A percentile compares a stretch with the other conserved stretches of the same genome.
These are phyloP conservation scores for Deinandra increscens DNA, from an alignment of 129 eudicot genomes.

Conservation along the genomic window DNA sequence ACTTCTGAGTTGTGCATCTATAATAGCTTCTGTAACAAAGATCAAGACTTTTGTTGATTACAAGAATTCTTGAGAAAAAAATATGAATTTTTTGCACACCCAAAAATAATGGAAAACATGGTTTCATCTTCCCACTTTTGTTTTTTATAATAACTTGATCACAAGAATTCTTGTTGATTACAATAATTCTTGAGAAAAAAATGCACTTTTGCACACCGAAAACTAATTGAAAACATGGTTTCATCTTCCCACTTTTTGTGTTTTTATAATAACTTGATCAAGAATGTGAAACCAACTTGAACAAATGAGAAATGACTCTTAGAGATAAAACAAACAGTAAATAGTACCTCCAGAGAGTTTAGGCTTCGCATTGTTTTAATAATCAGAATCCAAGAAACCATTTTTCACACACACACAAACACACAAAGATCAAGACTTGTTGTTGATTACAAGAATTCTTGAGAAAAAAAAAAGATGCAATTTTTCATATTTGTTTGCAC, in stretches of 20 bases:
- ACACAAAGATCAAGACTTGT: too few species aligned
- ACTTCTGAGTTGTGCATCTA: slow-evolving; percentile 89
- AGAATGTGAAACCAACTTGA: slow-evolving; percentile 27
- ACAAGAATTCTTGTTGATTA: slow-evolving; percentile 7
- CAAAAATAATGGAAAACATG: slow-evolving; percentile 17
- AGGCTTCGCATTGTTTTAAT: slow-evolving; percentile 12
- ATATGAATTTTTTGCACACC: background rate
- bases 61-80: background rate
- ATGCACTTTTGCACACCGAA: background rate
- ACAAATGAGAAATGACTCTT: slow-evolving; percentile 23
- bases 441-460: too few species aligned
- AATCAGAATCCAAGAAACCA: slow-evolving; percentile 4
- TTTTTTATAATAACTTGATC: background rate
- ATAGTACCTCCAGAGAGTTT: slow-evolving; percentile 26
- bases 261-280: background rate
- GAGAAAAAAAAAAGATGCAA: too few species aligned
- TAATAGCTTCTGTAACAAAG: slow-evolving; percentile 72
- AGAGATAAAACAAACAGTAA: slow-evolving; percentile 26
- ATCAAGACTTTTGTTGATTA: slow-evolving; percentile 11
- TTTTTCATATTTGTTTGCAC: too few species aligned
- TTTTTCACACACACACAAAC: too few species aligned
- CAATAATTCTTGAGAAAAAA: background rate
- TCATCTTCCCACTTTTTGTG: slow-evolving; percentile 18
- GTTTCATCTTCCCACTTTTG: slow-evolving; percentile 12
- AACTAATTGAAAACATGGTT: slow-evolving; percentile 13